These are phyloP conservation scores for Tympanopsis confertula DNA, from an alignment of 2,329 filamentous ascomycete genomes.

Conservation along the genomic window DNA sequence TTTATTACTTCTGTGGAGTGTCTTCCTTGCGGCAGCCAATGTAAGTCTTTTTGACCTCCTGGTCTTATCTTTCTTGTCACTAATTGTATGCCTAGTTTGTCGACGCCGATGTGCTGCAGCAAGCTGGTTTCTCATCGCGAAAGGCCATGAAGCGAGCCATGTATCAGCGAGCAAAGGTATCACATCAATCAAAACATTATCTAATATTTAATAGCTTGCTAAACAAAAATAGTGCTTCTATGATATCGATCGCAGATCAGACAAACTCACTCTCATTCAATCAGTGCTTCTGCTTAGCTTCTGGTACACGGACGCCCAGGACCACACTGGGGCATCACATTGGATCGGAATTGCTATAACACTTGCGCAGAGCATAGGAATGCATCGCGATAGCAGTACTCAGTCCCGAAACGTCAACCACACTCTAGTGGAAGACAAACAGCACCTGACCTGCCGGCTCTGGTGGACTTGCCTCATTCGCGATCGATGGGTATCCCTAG, in stretches of 20 bases:
- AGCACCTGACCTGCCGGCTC: conserved; percentile 21
- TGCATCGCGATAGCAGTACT: conserved; percentile 6
- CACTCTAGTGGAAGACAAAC: conserved; percentile 4
- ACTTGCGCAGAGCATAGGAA: conserved; percentile 6
- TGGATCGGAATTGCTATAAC: conserved; percentile 8
- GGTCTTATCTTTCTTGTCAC: too few relatives aligned
- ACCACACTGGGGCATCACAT: conserved; percentile 6
- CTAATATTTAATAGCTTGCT: conserved; percentile 3
- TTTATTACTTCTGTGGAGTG: conserved; percentile 22
- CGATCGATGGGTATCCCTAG: conserved; percentile 25
- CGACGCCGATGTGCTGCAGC: too few relatives aligned
- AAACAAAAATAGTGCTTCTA: conserved; percentile 11
- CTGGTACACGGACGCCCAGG: conserved; percentile 6
- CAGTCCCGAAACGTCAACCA: conserved; percentile 5
- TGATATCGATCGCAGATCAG: conserved; percentile 6
- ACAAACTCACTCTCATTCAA: conserved; percentile 7
- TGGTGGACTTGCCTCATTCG: conserved; percentile 27
- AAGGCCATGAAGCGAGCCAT: conserved; percentile 7
- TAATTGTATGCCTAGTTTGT: too few relatives aligned
- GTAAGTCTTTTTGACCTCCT: conserved; percentile 10
- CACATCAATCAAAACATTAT: background rate
- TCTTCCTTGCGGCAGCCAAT: conserved; percentile 22
- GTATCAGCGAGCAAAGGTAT: conserved; percentile 6
- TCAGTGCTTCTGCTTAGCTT: conserved; percentile 7
- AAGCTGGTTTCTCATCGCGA: conserved; percentile 6